Conservation (phyloP, 2,329 filamentous ascomycete species). For the Venturia asperata region DNA sequence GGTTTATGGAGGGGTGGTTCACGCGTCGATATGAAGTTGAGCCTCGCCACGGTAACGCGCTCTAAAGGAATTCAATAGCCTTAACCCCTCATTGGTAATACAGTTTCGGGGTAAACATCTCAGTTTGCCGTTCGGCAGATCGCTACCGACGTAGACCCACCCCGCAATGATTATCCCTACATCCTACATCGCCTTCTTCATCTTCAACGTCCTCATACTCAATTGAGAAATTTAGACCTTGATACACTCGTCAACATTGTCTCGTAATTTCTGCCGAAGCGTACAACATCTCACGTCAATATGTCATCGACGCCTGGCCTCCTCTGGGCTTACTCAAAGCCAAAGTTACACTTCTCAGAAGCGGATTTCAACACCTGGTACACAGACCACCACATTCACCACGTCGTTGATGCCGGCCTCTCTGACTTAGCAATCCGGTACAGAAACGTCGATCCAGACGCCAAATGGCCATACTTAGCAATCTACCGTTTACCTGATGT, state of each 20-base stretch:
- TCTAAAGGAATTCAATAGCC: neutral
- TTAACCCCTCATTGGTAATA: neutral
- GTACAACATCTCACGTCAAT: neutral
- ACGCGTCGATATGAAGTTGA: no score
- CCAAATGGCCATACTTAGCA: slow-evolving; percentile 20
- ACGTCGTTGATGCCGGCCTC: slow-evolving; percentile 18
- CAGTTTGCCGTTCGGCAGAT: neutral
- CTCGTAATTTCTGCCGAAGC: neutral
- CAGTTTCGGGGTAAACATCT: neutral
- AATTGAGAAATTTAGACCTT: neutral
- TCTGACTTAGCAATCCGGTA: slow-evolving; percentile 22
- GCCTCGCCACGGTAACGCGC: no score
- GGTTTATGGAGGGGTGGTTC: neutral
- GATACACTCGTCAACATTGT: neutral
- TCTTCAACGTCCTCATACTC: neutral
- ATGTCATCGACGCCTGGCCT: slow-evolving; percentile 15
- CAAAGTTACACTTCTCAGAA: slow-evolving; percentile 14
- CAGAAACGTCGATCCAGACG: slow-evolving; percentile 18
- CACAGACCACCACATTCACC: slow-evolving; percentile 19
- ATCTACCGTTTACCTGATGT: slow-evolving; percentile 22
- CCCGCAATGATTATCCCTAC: neutral
- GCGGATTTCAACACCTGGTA: slow-evolving; percentile 22
- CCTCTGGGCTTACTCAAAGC: slow-evolving; percentile 14
- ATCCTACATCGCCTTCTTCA: neutral
- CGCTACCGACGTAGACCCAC: neutral